Base-by-base conservation (phyloP, 148 eudicot genomes). In the Selenicereus undatus region DNA sequence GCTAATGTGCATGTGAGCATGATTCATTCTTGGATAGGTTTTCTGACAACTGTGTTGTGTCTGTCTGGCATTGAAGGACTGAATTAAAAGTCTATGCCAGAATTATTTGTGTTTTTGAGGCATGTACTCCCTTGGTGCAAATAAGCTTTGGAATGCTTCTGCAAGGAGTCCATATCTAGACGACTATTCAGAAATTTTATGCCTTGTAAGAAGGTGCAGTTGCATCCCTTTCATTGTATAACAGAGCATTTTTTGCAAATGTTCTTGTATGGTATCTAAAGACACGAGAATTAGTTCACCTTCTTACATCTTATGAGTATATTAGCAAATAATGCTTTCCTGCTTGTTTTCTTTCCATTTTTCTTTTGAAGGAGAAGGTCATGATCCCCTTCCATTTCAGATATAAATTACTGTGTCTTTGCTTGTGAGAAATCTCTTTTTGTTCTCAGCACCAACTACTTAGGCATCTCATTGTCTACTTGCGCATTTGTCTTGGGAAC, bases 331-430 rank as follows among this genome's bases (percentile, higher is more conserved):
- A 56, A 56, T 62, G 5, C 72, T 48, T 32, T 66, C 43, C 24
- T 18, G 4, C 30, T 50, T 26, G 10, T 62, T 43, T 22, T 42
- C 29, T 65, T 51, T 74, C 71, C 26, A 2, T 65, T 32, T 73
- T 68, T 73, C 11, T 11, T 24, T 78, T 48, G 78, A 78, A 51
- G 29, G 24, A 20, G 54, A 73, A 45, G 13, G n/a, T 77, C 72
- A 62, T 65, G 17, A 43, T 70, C 81, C 18, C 27, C 6, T 70
- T 78, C 30, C 43, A 50, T 5, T 17, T 13, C 24, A 29, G 42
- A 32, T 21, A 5, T 58, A 35, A 22, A 6, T 30, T 71, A 43
- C 72, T 79, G 12, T 54, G 39, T 50, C n/a, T 48, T 11, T 27
- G 43, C 60, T 45, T 35, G 30, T 45, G 35, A 12, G 13, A 26